Evolutionary conservation across 2,329 filamentous ascomycete genomes (phyloP), one percentile per base, ranked within the genome.

Genomic region (Ophiostoma tasmaniense): DNA sequence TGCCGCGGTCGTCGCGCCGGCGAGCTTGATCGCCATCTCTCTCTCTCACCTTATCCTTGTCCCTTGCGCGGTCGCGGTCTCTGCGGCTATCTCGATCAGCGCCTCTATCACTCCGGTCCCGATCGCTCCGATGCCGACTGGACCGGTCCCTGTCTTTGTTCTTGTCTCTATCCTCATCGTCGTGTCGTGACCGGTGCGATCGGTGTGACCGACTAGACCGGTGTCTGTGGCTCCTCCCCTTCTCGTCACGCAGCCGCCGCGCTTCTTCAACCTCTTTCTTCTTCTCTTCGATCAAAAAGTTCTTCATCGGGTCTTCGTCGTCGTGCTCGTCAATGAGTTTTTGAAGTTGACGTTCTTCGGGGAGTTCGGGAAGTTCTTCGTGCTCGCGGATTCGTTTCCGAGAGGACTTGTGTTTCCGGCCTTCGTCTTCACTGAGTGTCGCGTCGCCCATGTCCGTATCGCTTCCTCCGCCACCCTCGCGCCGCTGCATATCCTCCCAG

Each of bases 241-340:
- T 83, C 74, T 78, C 84, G 64, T 83, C 82, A 67, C 84, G 76
- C 73, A 79, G 84, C 72, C 83, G 82, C 73, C 90, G 79, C 2
- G 92, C 93, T 70, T 86, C 85, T 68, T 90, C 87, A 14, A 97
- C 86, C 77, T 97, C 92, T 76, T 92, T 92, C 79, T 91, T 93
- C 84, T 98, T 97, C 79, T 96, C 90, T 72, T 94, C 87, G 67
- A 97, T 88, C 72, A 98, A 77, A 74, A 91, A 97, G 50, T 87
- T 88, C 79, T 97, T 97, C 95, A 99, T 99, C 0, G 95, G 95
- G 77, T 99, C 95, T 71, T 98, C 94, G 30, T 97, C 93, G 73
- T 98, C 95, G 72, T 96, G 90, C 20, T 94, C 89, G 68, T 85
- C 81, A 67, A 96, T 87, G 69, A 98, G 78, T 62, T 87, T 84